Evolutionary conservation across 2,329 filamentous ascomycete species (phyloP).

Genomic region (Cladosporium sp.): DNA sequence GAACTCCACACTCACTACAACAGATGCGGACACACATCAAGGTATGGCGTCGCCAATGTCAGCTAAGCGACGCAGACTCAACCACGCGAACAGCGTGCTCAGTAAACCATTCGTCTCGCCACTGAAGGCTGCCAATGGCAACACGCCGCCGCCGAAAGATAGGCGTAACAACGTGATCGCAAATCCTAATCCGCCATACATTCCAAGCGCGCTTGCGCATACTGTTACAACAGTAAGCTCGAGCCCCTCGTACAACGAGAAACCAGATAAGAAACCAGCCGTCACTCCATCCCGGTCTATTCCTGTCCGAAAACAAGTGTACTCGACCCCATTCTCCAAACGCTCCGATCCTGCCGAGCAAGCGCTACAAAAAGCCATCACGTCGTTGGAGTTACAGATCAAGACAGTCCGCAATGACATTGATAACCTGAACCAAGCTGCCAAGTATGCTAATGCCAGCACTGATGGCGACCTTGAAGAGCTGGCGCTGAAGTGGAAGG

Average conservation of each 20-base stretch:
- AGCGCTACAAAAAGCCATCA: constrained; percentile 23
- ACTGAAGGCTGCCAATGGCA: constrained; percentile 34
- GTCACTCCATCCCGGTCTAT: constrained; percentile 20
- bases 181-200: constrained; percentile 19
- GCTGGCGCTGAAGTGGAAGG: constrained; percentile 59
- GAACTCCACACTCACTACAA: too few relatives aligned
- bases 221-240: constrained; percentile 16
- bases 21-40: too few relatives aligned
- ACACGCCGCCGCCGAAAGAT: constrained; percentile 17
- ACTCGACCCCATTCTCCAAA: constrained; percentile 19
- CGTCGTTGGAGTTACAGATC: constrained; percentile 31
- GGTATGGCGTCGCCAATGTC: constrained; percentile 48
- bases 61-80: constrained; percentile 59
- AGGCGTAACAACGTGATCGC: constrained; percentile 13
- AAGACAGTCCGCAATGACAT: constrained; percentile 43
- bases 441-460: constrained; percentile 43
- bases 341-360: constrained; percentile 22
- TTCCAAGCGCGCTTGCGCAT: constrained; percentile 29
- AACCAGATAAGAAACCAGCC: background rate
- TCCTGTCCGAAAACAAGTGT: constrained; percentile 35
- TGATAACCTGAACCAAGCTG: constrained; percentile 50
- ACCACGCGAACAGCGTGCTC: constrained; percentile 55
- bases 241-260: background rate
- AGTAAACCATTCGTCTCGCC: constrained; percentile 71
- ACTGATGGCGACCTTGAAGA: constrained; percentile 53